Percentiles rank a stretch among this genome's conserved stretches.
phyloP scores from a whole-genome alignment of 495 filamentous ascomycete genomes.

The Articulospora tetracladia region DNA sequence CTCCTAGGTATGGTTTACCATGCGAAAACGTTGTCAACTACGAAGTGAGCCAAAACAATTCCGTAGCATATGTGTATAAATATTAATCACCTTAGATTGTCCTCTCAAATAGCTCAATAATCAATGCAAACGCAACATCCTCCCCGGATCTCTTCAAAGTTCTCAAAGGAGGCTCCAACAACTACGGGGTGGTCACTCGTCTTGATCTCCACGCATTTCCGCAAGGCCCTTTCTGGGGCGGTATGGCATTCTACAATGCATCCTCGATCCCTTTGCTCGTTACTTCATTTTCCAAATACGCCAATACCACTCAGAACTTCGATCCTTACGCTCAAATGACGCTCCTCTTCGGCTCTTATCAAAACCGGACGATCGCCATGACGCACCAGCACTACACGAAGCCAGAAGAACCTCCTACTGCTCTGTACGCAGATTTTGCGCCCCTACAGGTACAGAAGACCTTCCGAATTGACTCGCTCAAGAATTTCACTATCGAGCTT shows the following conservation, averaged over 20 bases:
- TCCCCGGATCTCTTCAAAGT: conserved; percentile 48
- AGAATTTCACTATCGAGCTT: not conserved
- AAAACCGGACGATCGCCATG: not conserved
- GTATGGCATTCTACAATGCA: not conserved
- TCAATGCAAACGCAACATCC: conserved; percentile 39
- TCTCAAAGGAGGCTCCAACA: conserved; percentile 51
- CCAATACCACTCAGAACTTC: not conserved
- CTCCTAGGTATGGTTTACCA: conserved; percentile 37
- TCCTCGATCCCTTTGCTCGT: not conserved
- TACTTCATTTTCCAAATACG: not conserved
- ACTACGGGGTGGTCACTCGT: conserved; percentile 55
- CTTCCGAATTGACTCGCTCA: not conserved
- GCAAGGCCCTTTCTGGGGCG: conserved; percentile 1
- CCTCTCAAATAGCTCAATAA: conserved; percentile 41
- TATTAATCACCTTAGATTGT: conserved; percentile 34
- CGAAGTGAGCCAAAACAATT: conserved; percentile 5
- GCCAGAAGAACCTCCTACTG: not conserved
- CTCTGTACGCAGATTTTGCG: not conserved
- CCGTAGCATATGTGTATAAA: not conserved
- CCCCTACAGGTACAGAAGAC: not conserved
- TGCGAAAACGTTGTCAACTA: conserved; percentile 45
- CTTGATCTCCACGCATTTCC: conserved; percentile 31
- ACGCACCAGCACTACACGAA: not conserved
- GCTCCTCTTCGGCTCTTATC: not conserved
- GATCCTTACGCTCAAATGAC: not conserved